phyloP scores from a whole-genome alignment of 139 green algal genomes.

The Ulvella scutata region DNA sequence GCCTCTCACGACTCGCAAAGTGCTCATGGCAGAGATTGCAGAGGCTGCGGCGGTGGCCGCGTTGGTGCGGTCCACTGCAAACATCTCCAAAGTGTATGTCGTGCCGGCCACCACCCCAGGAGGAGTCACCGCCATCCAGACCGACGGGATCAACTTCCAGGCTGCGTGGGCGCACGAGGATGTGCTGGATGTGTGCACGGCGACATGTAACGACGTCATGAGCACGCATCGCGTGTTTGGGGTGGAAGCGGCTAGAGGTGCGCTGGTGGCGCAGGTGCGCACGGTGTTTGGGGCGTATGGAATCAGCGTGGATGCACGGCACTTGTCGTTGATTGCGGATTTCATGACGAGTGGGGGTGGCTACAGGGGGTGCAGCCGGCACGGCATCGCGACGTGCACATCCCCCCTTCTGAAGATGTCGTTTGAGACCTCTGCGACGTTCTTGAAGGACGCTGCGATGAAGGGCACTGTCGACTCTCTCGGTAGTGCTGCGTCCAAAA shows the following conservation, averaged over 20 bases:
- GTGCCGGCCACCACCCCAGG: conserved; percentile 34
- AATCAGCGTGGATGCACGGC: conserved; percentile 85
- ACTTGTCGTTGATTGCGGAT: conserved; percentile 88
- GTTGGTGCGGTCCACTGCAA: conserved; percentile 25
- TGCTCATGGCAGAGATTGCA: conserved; percentile 78
- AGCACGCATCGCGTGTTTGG: conserved; percentile 67
- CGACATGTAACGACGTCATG: conserved; percentile 70
- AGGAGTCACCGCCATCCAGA: conserved; percentile 48
- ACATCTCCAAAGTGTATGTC: conserved; percentile 46
- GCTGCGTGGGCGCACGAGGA: conserved; percentile 35
- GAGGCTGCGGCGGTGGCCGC: conserved; percentile 48
- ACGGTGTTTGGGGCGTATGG: conserved; percentile 93
- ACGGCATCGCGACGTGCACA: conserved; percentile 74
- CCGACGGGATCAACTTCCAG: conserved; percentile 89
- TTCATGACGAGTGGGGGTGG: conserved; percentile 89
- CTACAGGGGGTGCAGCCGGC: conserved; percentile 76
- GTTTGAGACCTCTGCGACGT: conserved; percentile 93
- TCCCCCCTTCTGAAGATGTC: conserved; percentile 91
- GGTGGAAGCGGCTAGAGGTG: conserved; percentile 86
- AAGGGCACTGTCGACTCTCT: conserved; percentile 51
- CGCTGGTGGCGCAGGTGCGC: conserved; percentile 42
- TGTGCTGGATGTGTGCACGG: conserved; percentile 43
- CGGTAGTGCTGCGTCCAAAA: conserved; percentile 44
- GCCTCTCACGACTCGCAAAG: conserved; percentile 46
- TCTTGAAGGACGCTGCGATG: conserved; percentile 81